Percentiles rank a stretch among this genome's conserved stretches.
These are phyloP conservation scores for Thelonectria blattea DNA, from an alignment of 2,329 filamentous ascomycete species.

Conservation along the genomic window DNA sequence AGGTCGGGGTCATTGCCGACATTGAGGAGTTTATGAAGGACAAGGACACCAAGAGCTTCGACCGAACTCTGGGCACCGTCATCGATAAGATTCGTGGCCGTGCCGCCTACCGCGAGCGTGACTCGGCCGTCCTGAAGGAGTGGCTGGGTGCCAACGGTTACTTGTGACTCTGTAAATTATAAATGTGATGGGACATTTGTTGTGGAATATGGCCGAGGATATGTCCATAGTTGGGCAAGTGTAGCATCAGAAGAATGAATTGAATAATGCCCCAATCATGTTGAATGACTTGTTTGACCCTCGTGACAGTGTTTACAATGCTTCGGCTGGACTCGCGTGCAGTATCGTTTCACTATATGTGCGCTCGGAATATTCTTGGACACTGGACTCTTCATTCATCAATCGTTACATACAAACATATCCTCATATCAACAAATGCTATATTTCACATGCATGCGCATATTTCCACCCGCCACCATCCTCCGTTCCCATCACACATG, in stretches of 20 bases:
- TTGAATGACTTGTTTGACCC: no score
- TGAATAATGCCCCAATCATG: background rate
- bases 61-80: constrained; percentile 83
- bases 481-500: constrained; percentile 27
- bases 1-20: constrained; percentile 71
- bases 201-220: background rate
- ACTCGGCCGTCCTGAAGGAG: constrained; percentile 73
- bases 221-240: constrained; percentile 1
- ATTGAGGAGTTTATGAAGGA: constrained; percentile 84
- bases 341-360: no score
- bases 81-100: constrained; percentile 85
- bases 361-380: no score
- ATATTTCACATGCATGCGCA: no score
- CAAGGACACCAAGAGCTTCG: constrained; percentile 86
- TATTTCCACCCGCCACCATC: background rate
- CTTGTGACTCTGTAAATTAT: constrained; percentile 43
- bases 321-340: no score
- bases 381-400: background rate
- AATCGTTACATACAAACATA: background rate
- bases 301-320: background rate
- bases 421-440: background rate
- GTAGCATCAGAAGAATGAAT: constrained; percentile 9
- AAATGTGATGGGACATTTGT: constrained; percentile 3
- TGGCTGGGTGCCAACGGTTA: constrained; percentile 71
- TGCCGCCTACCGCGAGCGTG: constrained; percentile 81